Base-by-base conservation (phyloP, 2,329 filamentous ascomycete species). In the Hawksworthiomyces lignivorus region DNA sequence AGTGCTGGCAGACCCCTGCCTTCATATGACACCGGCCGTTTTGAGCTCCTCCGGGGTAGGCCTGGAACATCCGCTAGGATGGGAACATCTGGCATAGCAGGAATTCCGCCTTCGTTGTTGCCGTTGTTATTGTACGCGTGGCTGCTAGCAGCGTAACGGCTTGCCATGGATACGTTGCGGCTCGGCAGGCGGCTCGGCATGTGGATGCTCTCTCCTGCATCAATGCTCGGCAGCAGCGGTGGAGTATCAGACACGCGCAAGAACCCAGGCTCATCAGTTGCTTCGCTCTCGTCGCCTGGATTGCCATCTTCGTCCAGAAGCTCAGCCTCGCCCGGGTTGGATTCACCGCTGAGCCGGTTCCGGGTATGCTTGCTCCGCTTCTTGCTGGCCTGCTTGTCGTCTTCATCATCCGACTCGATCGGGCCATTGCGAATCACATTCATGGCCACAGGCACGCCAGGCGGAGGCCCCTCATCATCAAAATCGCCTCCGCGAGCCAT, bases 41-140 rank as follows among this genome's bases (percentile, higher is more conserved):
- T 80, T 1, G 84, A 88, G 56, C 82, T 87, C 62, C 82, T 87
- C 22, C 84, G 72, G 3, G 85, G 84, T 24, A 88, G 73, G 7
- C 27, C 36, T 2, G 46, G 45, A 4, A 46, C 28, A 6, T 46
- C 38, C 14, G 31, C 10, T 21, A 47, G 24, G 14, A 43, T 27
- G 6, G 43, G 42, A n/a, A 36, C 46, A 12, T 30, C 67, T 0
- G 79, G 78, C 4, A 70, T 52, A n/a, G 38, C 59, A 52, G 44
- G 54, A 48, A 54, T 43, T 15, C 54, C 50, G 32, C 54, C 40
- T 36, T 53, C 49, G 17, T 54, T 44, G 41, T 54, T 48, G 45
- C 50, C 47, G 37, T 53, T 38, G 30, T 48, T 57, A 40, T 49
- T 62, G 46, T 48, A 59, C 14, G 58, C 60, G 38, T 63, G 22